phyloP scores from a whole-genome alignment of 2,329 filamentous ascomycete species.

The Pseudogymnoascus sp. region DNA sequence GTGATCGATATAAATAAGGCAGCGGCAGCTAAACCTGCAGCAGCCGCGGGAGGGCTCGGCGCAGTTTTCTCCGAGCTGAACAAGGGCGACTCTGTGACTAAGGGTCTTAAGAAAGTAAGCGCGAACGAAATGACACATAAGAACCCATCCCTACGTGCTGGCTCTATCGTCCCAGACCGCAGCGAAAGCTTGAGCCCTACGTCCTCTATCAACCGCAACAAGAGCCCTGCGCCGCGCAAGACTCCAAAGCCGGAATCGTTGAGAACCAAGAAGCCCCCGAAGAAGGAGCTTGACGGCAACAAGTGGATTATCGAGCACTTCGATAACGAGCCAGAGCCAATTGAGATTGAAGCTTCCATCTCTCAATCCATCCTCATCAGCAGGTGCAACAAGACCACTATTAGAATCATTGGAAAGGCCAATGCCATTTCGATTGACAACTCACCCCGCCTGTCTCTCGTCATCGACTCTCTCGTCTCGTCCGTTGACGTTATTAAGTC shows the following conservation, averaged over 20 bases:
- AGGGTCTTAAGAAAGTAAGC: slow-evolving; percentile 86
- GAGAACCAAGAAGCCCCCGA: slow-evolving; percentile 73
- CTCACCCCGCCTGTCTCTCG: slow-evolving; percentile 71
- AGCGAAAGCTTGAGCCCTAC: slow-evolving; percentile 45
- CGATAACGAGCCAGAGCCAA: slow-evolving; percentile 63
- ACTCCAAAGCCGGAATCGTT: slow-evolving; percentile 82
- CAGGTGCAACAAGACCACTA: slow-evolving; percentile 81
- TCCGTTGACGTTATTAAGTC: slow-evolving; percentile 94
- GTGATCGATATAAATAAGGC: slow-evolving; percentile 51
- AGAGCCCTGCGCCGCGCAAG: slow-evolving; percentile 81
- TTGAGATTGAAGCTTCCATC: slow-evolving; percentile 75
- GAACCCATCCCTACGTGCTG: slow-evolving; percentile 77
- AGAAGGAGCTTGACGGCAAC: slow-evolving; percentile 74
- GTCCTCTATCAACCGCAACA: slow-evolving; percentile 50
- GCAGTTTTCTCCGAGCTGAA: slow-evolving; percentile 92
- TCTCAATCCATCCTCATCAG: slow-evolving; percentile 87
- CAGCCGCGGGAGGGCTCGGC: slow-evolving; percentile 57
- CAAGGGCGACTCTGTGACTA: slow-evolving; percentile 79
- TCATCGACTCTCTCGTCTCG: slow-evolving; percentile 83
- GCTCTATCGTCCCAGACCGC: slow-evolving; percentile 58
- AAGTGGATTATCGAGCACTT: slow-evolving; percentile 98
- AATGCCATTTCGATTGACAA: slow-evolving; percentile 98
- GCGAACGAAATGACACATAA: slow-evolving; percentile 97
- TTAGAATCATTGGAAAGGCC: slow-evolving; percentile 85
- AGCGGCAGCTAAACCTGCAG: slow-evolving; percentile 31